Percentiles rank a stretch among this genome's conserved stretches.
phyloP scores from a whole-genome alignment of 768 basidiomycete species.

The Tricholoma sp. region DNA sequence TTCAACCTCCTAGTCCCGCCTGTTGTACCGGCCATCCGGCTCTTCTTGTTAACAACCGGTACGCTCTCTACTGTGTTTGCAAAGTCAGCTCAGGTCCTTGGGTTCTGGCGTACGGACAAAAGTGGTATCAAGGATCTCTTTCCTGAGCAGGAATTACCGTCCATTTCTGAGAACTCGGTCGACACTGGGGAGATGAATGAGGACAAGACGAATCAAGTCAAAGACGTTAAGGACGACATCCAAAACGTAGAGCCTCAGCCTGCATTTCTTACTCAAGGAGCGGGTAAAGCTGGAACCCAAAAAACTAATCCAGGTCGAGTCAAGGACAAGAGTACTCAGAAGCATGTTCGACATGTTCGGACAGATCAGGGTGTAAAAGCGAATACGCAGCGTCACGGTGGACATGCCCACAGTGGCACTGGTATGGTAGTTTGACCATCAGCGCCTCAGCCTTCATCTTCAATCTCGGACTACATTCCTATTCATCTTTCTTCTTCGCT shows the following conservation, averaged over 20 bases:
- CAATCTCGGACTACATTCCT: neutral
- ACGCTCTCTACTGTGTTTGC: conserved; percentile 17
- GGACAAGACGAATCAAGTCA: neutral
- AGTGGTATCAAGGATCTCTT: neutral
- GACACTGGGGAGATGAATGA: neutral
- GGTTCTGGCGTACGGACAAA: conserved; percentile 18
- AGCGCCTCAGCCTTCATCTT: too few species aligned
- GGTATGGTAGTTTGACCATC: too few species aligned
- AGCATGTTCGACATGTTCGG: neutral
- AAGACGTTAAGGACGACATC: neutral
- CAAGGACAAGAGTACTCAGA: neutral
- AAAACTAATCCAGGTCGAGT: neutral
- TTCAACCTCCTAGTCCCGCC: conserved; percentile 17
- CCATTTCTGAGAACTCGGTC: neutral
- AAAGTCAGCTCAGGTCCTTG: conserved; percentile 23
- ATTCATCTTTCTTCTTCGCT: too few species aligned
- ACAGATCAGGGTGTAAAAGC: neutral
- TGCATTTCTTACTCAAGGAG: neutral
- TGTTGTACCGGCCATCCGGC: conserved; percentile 13
- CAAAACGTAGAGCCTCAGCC: neutral
- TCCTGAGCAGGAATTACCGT: neutral
- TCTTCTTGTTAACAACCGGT: conserved; percentile 12
- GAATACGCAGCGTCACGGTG: neutral
- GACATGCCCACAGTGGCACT: too few species aligned
- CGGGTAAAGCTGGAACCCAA: neutral